phyloP scores from a whole-genome alignment of 176 grass and related monocot species.

The barley (Hordeum vulgare) region MorexV3_pseudomolecules_assembly NC_058520.1:610460558-610461057 shows the following conservation, averaged over 20 bases:
- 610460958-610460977: no score
- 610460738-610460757: conserved; percentile 71
- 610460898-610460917: no score
- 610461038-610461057: background rate
- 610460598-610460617: background rate
- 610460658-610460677: background rate
- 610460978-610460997: background rate
- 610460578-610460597: background rate
- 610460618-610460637: background rate
- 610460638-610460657: background rate
- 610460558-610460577: background rate
- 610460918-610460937: no score
- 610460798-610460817: no score
- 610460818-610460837: no score
- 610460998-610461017: background rate
- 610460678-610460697: background rate
- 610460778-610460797: conserved; percentile 5
- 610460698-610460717: conserved; percentile 57
- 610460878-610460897: no score
- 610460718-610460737: conserved; percentile 94
- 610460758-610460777: conserved; percentile 70
- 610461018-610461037: background rate
- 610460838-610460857: no score
- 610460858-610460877: no score
- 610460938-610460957: no score